Conservation (phyloP, 208 protist species). For the Leishmania turanica region DNA sequence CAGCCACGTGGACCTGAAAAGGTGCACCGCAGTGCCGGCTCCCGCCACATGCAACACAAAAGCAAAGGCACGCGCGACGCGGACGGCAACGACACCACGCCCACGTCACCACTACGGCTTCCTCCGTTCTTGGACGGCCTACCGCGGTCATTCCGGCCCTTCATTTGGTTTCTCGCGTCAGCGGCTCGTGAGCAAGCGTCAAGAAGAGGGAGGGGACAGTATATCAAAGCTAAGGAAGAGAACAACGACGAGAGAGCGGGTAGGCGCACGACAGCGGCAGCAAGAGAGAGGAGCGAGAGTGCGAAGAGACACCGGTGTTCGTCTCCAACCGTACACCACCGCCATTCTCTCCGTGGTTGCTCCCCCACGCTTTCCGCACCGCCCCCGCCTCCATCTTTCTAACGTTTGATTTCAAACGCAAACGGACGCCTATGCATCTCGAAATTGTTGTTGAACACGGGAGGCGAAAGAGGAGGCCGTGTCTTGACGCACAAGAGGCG, state of each 20-base stretch:
- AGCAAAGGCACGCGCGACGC: background rate
- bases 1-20: background rate
- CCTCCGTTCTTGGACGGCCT: background rate
- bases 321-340: background rate
- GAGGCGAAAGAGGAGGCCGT: background rate
- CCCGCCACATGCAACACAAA: background rate
- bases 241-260: background rate
- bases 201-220: background rate
- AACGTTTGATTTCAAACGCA: background rate
- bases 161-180: background rate
- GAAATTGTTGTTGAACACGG: too few species aligned
- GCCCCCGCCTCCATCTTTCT: background rate
- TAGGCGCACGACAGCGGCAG: background rate
- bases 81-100: background rate
- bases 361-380: background rate
- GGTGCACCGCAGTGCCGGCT: background rate
- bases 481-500: background rate
- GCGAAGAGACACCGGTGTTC: background rate
- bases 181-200: background rate
- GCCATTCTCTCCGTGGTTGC: background rate
- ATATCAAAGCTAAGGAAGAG: background rate
- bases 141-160: background rate
- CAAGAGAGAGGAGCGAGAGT: background rate
- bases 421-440: too few species aligned
- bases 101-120: background rate